Conservation (phyloP, 352 stramenopile species). For the Phytophthora colocasiae region DNA sequence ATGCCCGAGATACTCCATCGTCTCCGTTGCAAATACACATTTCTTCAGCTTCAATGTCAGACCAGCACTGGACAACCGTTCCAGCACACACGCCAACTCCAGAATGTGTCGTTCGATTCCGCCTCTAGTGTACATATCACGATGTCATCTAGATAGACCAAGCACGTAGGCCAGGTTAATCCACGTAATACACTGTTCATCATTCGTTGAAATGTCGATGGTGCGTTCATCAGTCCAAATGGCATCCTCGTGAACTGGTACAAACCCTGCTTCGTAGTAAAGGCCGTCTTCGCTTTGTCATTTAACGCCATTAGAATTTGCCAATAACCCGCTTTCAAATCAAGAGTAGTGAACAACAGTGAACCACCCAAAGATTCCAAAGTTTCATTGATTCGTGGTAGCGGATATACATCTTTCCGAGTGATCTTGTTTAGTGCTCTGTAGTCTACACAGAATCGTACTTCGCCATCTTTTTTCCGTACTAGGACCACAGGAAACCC, state of each 20-base stretch:
- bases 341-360: neutral
- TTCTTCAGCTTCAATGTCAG: slow-evolving; percentile 2
- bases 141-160: neutral
- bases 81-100: neutral
- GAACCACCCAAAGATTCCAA: neutral
- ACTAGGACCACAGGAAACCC: neutral
- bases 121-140: neutral
- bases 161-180: neutral
- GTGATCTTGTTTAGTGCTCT: neutral
- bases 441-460: neutral
- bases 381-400: neutral
- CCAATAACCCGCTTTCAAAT: slow-evolving; percentile 1
- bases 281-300: neutral
- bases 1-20: neutral
- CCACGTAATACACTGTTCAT: neutral
- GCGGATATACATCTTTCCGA: neutral
- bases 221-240: neutral
- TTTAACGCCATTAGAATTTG: neutral
- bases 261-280: neutral
- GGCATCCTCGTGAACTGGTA: neutral
- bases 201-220: slow-evolving; percentile 1
- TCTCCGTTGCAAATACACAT: neutral
- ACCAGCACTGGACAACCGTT: neutral
- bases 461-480: slow-evolving; percentile 1
- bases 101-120: neutral